Base-by-base conservation (phyloP, 352 stramenopile genomes). In the Phytophthora litchii region DNA sequence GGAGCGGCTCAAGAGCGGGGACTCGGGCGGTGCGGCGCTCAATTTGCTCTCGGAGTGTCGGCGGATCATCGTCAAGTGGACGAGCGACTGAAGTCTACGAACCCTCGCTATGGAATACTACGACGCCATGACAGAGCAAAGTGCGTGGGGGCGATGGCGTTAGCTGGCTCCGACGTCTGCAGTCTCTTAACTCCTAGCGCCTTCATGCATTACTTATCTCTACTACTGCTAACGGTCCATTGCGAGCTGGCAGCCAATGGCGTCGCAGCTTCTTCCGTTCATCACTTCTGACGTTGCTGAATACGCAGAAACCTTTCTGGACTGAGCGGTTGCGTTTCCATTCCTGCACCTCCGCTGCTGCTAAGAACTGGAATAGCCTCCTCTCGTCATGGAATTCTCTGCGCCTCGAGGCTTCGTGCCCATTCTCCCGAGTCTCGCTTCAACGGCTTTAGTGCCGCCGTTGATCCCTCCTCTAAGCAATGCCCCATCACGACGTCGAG, bases 371-470 rank as follows among this genome's bases (percentile, higher is more conserved):
- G n/a, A n/a, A n/a, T n/a, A n/a, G n/a, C n/a, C n/a, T 27, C 23
- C 23, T 27, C 23, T 5, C 23, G 23, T 27, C 34, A 66, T 66
- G 49, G 40, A 32, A 3, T 54, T 48, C 32, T 13, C 32, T 3
- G 41, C 56, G 2, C n/a, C 40, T 7, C 27, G 21, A n/a, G 35
- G 14, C 19, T 60, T 66, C 49, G 41, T 66, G 23, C 25, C 49
- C 23, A 66, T 66, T 54, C 57, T 43, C 0, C 42, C 49, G 13
- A 48, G 42, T 32, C 11, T 29, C 21, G 25, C 29, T 23, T 51
- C 23, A 34, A 36, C 43, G 12, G 35, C 41, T 7, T 21, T 43
- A 14, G 43, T 46, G 41, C 36, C 25, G 11, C 45, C n/a, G 8
- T 27, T 29, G 23, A 10, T 54, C 9, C 37, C 27, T n/a, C 38